These are phyloP conservation scores for Eremomyces bilateralis DNA, from an alignment of 495 filamentous ascomycete genomes.

Conservation along the genomic window DNA sequence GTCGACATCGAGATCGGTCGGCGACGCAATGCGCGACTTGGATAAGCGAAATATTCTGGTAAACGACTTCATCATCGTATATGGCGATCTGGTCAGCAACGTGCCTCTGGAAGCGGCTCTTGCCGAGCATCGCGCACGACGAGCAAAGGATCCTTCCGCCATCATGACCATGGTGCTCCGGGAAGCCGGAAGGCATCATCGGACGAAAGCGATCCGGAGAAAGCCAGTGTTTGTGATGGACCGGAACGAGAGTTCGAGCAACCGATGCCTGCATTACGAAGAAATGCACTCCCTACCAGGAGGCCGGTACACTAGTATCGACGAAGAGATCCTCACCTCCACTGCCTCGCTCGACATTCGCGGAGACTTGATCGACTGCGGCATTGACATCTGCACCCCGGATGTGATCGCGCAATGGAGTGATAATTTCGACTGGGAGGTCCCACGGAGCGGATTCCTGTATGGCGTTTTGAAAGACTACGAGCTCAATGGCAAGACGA, in stretches of 20 bases:
- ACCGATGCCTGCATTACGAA: conserved; percentile 83
- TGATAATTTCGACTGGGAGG: conserved; percentile 91
- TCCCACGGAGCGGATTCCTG: conserved; percentile 70
- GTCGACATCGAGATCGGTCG: conserved; percentile 68
- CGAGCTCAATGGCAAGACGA: conserved; percentile 87
- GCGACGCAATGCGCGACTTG: conserved; percentile 87
- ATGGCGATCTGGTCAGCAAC: conserved; percentile 89
- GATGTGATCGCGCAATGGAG: conserved; percentile 90
- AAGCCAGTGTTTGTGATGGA: conserved; percentile 76
- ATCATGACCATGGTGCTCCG: conserved; percentile 96
- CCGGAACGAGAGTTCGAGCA: conserved; percentile 36
- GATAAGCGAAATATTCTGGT: conserved; percentile 71
- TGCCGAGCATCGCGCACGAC: conserved; percentile 54
- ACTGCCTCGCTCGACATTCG: conserved; percentile 47
- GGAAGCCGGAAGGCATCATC: conserved; percentile 50
- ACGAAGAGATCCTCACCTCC: conserved; percentile 43
- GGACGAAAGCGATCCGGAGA: conserved; percentile 49
- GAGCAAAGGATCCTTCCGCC: conserved; percentile 70
- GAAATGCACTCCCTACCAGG: conserved; percentile 27
- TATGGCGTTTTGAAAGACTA: conserved; percentile 87
- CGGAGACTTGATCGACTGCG: conserved; percentile 78
- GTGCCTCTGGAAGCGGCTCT: conserved; percentile 62
- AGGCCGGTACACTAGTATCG: conserved; percentile 31
- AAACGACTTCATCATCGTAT: conserved; percentile 78
- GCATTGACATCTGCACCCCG: conserved; percentile 93